Evolutionary conservation across 176 grass and related monocot species (phyloP), one percentile per base, ranked within the genome.

Genomic region (Aechmea fasciata): DNA sequence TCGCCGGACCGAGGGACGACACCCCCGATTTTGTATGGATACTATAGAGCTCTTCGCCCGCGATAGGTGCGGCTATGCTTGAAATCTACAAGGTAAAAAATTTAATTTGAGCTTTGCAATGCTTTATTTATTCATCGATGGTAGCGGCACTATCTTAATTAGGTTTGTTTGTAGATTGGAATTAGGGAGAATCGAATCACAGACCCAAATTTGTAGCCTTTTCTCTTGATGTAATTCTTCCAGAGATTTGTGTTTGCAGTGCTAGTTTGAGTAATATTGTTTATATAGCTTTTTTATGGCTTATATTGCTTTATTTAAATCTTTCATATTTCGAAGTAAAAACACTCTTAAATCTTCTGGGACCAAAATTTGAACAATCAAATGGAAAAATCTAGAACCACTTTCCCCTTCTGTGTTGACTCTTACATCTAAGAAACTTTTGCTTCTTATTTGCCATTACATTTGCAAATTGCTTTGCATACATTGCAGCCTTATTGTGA

Each of bases 11-110:
- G 11, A 87, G 91, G 69, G 70, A 73, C 68, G 91, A 96, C 76
- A 82, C 81, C 48, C 91, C 91, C 64, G 76, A 79, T 79, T 91
- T 85, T 85, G 87, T 96, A 55, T 87, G 79, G 65, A 96, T 82
- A 67, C 63, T 96, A 41, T 91, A 91, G 87, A 83, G 73, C 74
- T 73, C 33, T 61, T 61, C 15, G 57, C 71, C 33, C 57, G 69
- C n/a, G 9, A 82, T 53, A 66, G 41, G 22, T 49, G 13, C 33
- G 67, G n/a, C 14, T 65, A 51, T 71, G 18, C 75, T 81, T 59
- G 69, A 51, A 79, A n/a, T 68, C 54, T 69, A 62, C 48, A 86
- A 73, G 54, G 55, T 73, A 51, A 77, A 81, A 26, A 80, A 50
- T 75, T 14, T 9, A 20, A 48, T 71, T 2, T 15, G n/a, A 28